Percentiles rank a stretch among this genome's conserved stretches.
Conservation (phyloP, 345 rosid genomes). For the Salix purpurea region DNA sequence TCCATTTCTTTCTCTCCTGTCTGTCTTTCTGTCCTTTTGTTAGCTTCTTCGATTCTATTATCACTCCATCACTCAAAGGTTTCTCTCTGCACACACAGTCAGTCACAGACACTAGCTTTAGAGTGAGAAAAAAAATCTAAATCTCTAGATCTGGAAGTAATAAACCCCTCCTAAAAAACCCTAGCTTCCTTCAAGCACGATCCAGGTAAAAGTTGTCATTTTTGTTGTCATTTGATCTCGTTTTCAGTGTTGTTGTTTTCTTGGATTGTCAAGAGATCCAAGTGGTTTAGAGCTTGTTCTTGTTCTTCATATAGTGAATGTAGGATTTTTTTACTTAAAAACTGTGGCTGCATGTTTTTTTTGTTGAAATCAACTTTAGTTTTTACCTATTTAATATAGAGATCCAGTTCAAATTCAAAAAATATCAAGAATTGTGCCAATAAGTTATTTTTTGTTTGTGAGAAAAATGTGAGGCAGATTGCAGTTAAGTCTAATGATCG, state of each 20-base stretch:
- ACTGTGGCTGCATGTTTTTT: neutral
- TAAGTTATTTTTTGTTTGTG: neutral
- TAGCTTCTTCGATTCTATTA: neutral
- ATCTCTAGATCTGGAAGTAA: neutral
- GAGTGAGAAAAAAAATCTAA: neutral
- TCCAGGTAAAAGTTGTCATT: neutral
- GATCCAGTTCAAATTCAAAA: neutral
- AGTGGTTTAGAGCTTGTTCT: neutral
- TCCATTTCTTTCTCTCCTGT: neutral
- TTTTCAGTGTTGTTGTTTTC: neutral
- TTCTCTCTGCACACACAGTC: neutral
- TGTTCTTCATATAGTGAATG: neutral
- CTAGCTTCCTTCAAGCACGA: neutral
- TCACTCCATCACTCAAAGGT: neutral
- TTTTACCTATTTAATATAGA: too few relatives aligned
- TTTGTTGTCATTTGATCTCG: neutral
- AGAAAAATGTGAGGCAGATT: neutral
- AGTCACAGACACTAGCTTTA: neutral
- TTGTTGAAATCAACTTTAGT: neutral
- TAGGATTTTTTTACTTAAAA: neutral
- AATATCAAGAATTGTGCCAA: neutral
- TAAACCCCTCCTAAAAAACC: neutral
- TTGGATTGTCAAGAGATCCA: neutral
- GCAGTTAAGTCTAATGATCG: neutral
- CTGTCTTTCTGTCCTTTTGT: neutral